Conservation (phyloP, 306 rosid genomes). For the Medicago lupulina region DNA sequence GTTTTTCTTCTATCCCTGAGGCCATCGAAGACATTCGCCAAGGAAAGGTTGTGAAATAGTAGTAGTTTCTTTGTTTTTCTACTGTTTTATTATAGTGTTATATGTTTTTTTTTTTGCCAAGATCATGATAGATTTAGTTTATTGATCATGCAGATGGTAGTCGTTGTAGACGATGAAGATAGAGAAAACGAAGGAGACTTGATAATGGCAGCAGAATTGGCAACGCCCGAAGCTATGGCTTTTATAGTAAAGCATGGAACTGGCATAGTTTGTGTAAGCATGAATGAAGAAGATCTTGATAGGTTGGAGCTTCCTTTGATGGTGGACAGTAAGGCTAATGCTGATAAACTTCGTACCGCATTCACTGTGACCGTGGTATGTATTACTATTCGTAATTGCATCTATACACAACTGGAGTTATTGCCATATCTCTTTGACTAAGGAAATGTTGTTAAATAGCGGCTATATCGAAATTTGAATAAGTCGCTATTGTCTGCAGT, state of each 20-base stretch:
- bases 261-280: slow-evolving; percentile 88
- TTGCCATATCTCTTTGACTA: background rate
- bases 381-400: slow-evolving; percentile 10
- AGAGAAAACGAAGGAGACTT: slow-evolving; percentile 95
- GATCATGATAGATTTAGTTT: background rate
- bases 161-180: slow-evolving; percentile 91
- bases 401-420: slow-evolving; percentile 21
- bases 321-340: slow-evolving; percentile 79
- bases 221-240: slow-evolving; percentile 95
- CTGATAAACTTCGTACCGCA: slow-evolving; percentile 76
- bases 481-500: background rate
- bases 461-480: background rate
- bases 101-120: background rate
- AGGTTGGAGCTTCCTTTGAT: slow-evolving; percentile 82
- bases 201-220: slow-evolving; percentile 88
- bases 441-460: background rate
- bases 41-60: slow-evolving; percentile 65
- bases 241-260: slow-evolving; percentile 90
- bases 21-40: slow-evolving; percentile 88
- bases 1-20: slow-evolving; percentile 81
- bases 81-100: background rate
- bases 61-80: background rate
- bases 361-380: slow-evolving; percentile 90
- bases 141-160: slow-evolving; percentile 65
- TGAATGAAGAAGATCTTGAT: slow-evolving; percentile 80